Conservation (phyloP, 2,329 filamentous ascomycete species). For the Akanthomyces lecanii region DNA sequence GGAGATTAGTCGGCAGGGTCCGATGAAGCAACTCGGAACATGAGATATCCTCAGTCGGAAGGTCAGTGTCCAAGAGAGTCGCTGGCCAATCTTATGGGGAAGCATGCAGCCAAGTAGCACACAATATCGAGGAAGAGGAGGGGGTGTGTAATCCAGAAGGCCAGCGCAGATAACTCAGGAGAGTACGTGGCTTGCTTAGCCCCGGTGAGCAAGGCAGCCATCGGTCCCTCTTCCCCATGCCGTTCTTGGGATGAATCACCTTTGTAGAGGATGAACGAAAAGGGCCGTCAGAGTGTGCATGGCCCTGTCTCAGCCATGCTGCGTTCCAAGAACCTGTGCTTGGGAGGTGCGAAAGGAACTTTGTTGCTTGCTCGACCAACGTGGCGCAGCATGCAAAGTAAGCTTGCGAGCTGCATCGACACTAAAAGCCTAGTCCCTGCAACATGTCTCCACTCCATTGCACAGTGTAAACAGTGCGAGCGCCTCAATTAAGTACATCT, state of each 20-base stretch:
- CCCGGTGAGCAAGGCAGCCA: too few relatives aligned
- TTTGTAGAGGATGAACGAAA: too few relatives aligned
- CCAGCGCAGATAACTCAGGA: neutral
- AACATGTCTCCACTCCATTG: neutral
- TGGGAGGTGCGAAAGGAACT: neutral
- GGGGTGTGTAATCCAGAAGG: neutral
- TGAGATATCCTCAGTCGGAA: neutral
- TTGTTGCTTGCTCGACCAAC: neutral
- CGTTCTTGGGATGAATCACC: too few relatives aligned
- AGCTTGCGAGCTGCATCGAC: neutral
- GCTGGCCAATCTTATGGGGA: too few relatives aligned
- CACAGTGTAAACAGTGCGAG: conserved; percentile 4
- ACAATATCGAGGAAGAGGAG: neutral
- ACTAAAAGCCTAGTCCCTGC: neutral
- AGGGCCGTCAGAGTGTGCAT: too few relatives aligned
- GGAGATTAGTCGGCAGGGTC: neutral
- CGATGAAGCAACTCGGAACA: neutral
- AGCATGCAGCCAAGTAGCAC: too few relatives aligned
- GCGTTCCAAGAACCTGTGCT: too few relatives aligned
- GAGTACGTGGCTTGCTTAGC: too few relatives aligned
- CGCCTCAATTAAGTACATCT: neutral
- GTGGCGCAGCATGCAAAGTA: neutral
- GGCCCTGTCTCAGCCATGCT: too few relatives aligned
- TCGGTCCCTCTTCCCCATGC: too few relatives aligned
- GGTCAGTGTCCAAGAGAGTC: neutral